phyloP scores from a whole-genome alignment of 192 early-diverging fungal species.

The Diversispora epigaea region DNA sequence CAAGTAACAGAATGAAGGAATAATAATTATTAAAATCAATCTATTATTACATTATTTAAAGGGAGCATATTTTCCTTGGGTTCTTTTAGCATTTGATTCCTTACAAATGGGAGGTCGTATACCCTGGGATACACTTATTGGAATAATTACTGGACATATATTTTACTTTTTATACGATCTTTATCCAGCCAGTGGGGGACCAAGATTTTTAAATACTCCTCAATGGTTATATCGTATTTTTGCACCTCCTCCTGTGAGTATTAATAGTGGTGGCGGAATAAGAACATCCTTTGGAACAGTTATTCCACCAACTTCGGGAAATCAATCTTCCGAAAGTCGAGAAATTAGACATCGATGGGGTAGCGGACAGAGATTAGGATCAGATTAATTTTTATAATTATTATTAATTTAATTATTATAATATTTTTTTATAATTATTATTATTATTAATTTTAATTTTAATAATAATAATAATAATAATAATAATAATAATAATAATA shows the following conservation, averaged over 20 bases:
- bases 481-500: no score
- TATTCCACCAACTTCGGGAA: background rate
- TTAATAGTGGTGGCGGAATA: background rate
- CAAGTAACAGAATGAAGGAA: no score
- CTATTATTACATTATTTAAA: slow-evolving; percentile 30
- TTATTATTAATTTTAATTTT: no score
- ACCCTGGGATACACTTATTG: slow-evolving; percentile 67
- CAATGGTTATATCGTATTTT: slow-evolving; percentile 52
- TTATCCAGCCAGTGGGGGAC: slow-evolving; percentile 65
- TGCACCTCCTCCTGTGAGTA: no score
- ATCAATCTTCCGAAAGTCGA: background rate
- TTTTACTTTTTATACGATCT: slow-evolving; percentile 74
- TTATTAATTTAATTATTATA: no score
- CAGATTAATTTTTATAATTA: no score
- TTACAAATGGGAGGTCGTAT: slow-evolving; percentile 40
- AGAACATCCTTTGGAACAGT: background rate
- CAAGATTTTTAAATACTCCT: slow-evolving; percentile 68
- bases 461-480: no score
- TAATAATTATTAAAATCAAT: no score
- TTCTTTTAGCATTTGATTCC: slow-evolving; percentile 57
- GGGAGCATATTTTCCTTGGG: slow-evolving; percentile 79
- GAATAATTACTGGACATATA: slow-evolving; percentile 64
- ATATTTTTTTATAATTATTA: no score
- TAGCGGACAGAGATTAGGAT: slow-evolving; percentile 16
- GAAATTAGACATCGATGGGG: slow-evolving; percentile 8